Evolutionary conservation across 2,329 filamentous ascomycete genomes (phyloP), one percentile per base, ranked within the genome.

Genomic region (Hypoxylon sp.): DNA sequence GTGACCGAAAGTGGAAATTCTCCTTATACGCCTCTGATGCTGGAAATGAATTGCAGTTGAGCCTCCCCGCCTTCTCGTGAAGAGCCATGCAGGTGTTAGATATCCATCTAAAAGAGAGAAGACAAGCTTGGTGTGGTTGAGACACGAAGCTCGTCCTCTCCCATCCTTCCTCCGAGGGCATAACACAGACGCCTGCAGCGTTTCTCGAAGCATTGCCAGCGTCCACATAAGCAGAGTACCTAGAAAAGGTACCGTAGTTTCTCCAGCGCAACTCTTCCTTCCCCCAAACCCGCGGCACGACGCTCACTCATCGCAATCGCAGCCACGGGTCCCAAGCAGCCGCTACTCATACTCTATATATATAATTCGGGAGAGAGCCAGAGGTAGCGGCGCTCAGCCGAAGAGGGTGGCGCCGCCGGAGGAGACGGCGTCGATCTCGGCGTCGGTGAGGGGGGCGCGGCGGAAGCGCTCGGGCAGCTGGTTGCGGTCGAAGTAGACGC

Each of bases 371-470:
- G n/a, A n/a, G n/a, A n/a, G n/a, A n/a, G n/a, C n/a, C n/a, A n/a
- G n/a, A n/a, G n/a, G n/a, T n/a, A n/a, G n/a, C n/a, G n/a, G n/a
- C 13, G 23, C 58, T 78, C 72, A 84, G 62, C 79, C 78, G 63
- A 82, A 75, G 54, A 81, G 73, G 29, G 82, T 77, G 27, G 94
- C 95, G 55, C 95, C 95, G 52, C 93, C 95, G 53, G 91, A 95
- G 85, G 97, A 92, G 71, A 99, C 85, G 18, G 92, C 93, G 76
- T 98, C 95, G 59, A 99, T 99, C 84, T 99, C 95, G 38, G 88
- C 87, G 67, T 88, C 77, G 31, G 85, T 88, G 78, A 93, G 90
- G 10, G 86, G 83, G 45, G 85, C 79, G 64, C 92, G 85, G 71
- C 88, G 86, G 84, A 97, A 99, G 69, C 94, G 86, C 62, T 81